Conservation (phyloP, 2,329 filamentous ascomycete species). For the Pestalotiopsis sp. region DNA sequence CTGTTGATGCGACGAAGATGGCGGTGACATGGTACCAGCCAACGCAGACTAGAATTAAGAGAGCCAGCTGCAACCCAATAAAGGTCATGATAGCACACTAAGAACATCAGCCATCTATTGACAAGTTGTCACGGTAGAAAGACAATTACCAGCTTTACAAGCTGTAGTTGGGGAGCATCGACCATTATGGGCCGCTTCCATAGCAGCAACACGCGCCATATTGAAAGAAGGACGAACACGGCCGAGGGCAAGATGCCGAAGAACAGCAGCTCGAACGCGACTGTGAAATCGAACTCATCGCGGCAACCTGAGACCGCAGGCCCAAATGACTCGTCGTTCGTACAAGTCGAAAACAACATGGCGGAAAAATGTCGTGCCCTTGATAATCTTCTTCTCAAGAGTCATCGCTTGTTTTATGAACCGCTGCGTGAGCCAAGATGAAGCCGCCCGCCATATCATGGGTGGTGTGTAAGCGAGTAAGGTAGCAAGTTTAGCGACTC, state of each 20-base stretch:
- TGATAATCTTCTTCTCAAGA: no score
- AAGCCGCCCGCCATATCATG: no score
- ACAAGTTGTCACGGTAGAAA: neutral
- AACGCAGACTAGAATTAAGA: constrained; percentile 15
- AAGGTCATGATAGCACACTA: constrained; percentile 20
- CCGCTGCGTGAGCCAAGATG: no score
- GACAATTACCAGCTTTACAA: constrained; percentile 34
- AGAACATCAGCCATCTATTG: neutral
- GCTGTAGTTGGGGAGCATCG: constrained; percentile 35
- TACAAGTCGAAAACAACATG: constrained; percentile 21
- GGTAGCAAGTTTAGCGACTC: no score
- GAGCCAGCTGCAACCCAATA: constrained; percentile 14
- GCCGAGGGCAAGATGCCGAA: constrained; percentile 46
- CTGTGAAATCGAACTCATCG: constrained; percentile 53
- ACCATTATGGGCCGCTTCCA: constrained; percentile 36
- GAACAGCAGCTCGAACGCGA: constrained; percentile 51
- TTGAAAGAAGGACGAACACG: constrained; percentile 39
- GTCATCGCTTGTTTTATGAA: no score
- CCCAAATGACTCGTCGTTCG: constrained; percentile 43
- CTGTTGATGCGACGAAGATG: constrained; percentile 13
- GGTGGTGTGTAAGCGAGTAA: no score
- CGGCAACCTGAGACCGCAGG: constrained; percentile 49
- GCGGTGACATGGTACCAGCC: constrained; percentile 10
- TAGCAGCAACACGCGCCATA: constrained; percentile 36
- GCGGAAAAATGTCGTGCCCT: neutral